Percentiles rank a stretch among this genome's conserved stretches.
Conservation (phyloP, 2,329 filamentous ascomycete genomes). For the Chalara sp. region DNA sequence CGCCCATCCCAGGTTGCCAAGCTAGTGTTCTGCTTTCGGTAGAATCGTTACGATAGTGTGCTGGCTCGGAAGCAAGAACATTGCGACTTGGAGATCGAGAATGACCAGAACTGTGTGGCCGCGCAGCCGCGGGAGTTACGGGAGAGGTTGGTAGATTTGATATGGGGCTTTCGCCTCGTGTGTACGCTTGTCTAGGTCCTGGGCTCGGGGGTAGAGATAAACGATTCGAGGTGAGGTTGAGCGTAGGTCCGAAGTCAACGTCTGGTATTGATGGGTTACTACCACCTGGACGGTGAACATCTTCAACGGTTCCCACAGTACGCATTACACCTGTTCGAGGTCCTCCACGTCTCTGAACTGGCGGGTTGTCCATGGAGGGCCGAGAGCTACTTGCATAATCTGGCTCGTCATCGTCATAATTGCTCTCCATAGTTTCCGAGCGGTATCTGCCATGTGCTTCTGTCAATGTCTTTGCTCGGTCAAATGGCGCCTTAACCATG, state of each 20-base stretch:
- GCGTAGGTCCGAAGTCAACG: constrained; percentile 81
- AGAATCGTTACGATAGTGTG: constrained; percentile 40
- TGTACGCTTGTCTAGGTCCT: constrained; percentile 53
- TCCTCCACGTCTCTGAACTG: constrained; percentile 41
- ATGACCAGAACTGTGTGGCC: constrained; percentile 14
- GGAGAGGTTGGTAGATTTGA: constrained; percentile 53
- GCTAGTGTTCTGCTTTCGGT: constrained; percentile 59
- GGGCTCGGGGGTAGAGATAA: constrained; percentile 17
- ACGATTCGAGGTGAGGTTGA: constrained; percentile 39
- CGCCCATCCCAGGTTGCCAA: constrained; percentile 69
- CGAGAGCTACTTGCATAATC: constrained; percentile 66
- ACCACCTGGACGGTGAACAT: not conserved
- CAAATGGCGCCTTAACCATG: constrained; percentile 15
- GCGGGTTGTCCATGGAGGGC: constrained; percentile 28
- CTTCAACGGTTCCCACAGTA: constrained; percentile 52
- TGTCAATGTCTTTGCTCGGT: not conserved
- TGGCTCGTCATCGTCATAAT: constrained; percentile 58
- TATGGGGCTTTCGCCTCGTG: constrained; percentile 6
- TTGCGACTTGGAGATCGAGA: constrained; percentile 36
- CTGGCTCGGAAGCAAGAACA: constrained; percentile 24
- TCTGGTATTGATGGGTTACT: constrained; percentile 47
- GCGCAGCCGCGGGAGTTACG: constrained; percentile 47
- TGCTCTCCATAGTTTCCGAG: no score
- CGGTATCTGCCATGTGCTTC: no score
- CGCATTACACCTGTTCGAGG: constrained; percentile 75